Conservation (phyloP, 306 rosid genomes). For the Quercus rubra region DNA sequence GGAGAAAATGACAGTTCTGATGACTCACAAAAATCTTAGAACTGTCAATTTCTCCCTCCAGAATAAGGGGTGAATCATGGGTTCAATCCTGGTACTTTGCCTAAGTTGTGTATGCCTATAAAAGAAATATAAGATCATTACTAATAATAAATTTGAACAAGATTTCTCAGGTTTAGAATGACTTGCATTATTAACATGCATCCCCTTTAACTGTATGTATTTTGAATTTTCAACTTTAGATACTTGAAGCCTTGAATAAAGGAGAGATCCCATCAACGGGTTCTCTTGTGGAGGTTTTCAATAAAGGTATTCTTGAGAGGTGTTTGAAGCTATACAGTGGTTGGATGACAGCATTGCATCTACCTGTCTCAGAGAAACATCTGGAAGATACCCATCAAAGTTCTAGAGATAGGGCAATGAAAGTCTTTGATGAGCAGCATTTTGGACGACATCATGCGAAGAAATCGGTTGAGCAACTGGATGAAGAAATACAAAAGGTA, state of each 20-base stretch:
- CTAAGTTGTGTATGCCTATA: neutral
- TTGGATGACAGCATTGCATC: slow-evolving; percentile 46
- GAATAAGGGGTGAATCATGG: neutral
- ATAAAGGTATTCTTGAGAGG: slow-evolving; percentile 86
- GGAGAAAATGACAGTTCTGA: too few relatives aligned
- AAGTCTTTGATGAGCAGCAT: slow-evolving; percentile 75
- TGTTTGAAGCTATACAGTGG: slow-evolving; percentile 71
- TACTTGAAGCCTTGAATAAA: slow-evolving; percentile 94
- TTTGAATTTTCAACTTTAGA: slow-evolving; percentile 44
- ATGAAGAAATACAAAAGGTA: slow-evolving; percentile 82
- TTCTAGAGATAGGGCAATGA: slow-evolving; percentile 49
- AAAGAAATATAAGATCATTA: neutral
- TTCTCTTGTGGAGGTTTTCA: slow-evolving; percentile 93
- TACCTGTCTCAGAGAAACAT: slow-evolving; percentile 65
- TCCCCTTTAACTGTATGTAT: slow-evolving; percentile 6
- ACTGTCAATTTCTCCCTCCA: neutral
- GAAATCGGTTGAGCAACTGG: slow-evolving; percentile 72
- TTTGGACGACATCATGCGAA: slow-evolving; percentile 90
- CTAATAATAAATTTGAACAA: neutral
- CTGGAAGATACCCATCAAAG: slow-evolving; percentile 57
- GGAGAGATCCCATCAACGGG: slow-evolving; percentile 99
- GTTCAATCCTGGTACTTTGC: neutral
- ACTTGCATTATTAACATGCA: neutral
- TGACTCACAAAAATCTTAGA: neutral
- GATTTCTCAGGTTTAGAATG: neutral